Evolutionary conservation across 2,329 filamentous ascomycete genomes (phyloP), one percentile per base, ranked within the genome.

Genomic region (Chrysoporthe cubensis): DNA sequence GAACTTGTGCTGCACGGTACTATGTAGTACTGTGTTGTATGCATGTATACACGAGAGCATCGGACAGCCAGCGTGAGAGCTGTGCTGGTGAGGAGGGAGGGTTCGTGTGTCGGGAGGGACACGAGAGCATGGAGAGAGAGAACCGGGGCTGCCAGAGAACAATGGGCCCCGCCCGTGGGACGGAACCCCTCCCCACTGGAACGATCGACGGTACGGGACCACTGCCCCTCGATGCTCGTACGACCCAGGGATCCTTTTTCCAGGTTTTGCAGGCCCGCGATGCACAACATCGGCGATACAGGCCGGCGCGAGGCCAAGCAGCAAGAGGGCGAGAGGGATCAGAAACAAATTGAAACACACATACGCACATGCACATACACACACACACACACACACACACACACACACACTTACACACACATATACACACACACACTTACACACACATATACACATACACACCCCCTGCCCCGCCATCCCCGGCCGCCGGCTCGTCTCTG

Each of bases 331-430:
- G 34, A 57, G 8, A 57, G 8, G 54, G 34, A 57, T 37, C 40
- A 34, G 58, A 18, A 46, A 61, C 58, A 61, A 34, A 34, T 48
- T 42, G 58, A 61, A 61, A 48, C 58, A 26, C 26, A 26, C 26
- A 26, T 26, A 21, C 21, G 26, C 26, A 26, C 26, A 26, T 26
- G 26, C 26, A 26, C 26, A 26, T 26, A 26, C 26, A 2, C 26
- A 21, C 21, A 21, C 21, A 21, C 21, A 21, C 21, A 21, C 21
- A 21, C 21, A 21, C 21, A 21, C 21, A 2, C 26, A 26, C 26
- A 26, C 2, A 26, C 26, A 26, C 26, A 26, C 26, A 26, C 26
- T 2, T 2, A 26, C 26, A 26, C 26, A 26, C 26, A 26, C 26
- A 26, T 2, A 26, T 0, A 26, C 26, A 26, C 2, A 26, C 26